Evolutionary conservation across 352 stramenopile species (phyloP).

Genomic region (Globisporangium nodosum): DNA sequence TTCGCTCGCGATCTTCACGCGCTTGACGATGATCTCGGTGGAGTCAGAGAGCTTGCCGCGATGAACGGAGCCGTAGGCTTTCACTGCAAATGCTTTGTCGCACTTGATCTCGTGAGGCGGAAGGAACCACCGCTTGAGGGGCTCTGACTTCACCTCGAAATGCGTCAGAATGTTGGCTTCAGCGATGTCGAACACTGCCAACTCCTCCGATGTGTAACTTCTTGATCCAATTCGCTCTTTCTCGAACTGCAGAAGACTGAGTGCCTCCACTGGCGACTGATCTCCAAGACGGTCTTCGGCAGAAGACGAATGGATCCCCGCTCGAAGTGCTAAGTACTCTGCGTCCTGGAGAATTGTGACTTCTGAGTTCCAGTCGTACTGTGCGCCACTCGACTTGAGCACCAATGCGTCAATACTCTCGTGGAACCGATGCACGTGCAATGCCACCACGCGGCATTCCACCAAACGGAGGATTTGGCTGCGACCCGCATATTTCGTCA

Average conservation of each 20-base stretch:
- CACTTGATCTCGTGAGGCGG: constrained; percentile 2
- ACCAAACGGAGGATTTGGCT: not conserved
- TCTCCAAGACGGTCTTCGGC: not conserved
- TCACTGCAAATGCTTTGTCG: not conserved
- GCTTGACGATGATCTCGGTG: not conserved
- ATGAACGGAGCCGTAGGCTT: not conserved
- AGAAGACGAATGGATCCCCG: not conserved
- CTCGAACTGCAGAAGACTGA: not conserved
- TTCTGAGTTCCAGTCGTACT: not conserved
- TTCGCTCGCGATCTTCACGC: not conserved
- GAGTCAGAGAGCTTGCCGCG: not conserved
- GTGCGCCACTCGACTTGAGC: not conserved
- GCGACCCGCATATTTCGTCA: not conserved
- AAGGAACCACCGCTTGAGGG: constrained; percentile 2
- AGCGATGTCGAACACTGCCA: not conserved
- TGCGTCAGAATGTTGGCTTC: not conserved
- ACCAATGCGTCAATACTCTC: not conserved
- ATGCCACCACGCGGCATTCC: not conserved
- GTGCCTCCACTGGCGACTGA: not conserved
- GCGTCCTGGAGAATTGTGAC: not conserved
- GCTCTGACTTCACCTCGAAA: not conserved
- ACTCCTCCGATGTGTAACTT: not conserved
- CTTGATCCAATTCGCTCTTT: not conserved
- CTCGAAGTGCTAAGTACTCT: not conserved
- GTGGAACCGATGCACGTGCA: not conserved